Evolutionary conservation across 345 rosid genomes (phyloP).

Genomic region (Conringia planisiliqua): DNA sequence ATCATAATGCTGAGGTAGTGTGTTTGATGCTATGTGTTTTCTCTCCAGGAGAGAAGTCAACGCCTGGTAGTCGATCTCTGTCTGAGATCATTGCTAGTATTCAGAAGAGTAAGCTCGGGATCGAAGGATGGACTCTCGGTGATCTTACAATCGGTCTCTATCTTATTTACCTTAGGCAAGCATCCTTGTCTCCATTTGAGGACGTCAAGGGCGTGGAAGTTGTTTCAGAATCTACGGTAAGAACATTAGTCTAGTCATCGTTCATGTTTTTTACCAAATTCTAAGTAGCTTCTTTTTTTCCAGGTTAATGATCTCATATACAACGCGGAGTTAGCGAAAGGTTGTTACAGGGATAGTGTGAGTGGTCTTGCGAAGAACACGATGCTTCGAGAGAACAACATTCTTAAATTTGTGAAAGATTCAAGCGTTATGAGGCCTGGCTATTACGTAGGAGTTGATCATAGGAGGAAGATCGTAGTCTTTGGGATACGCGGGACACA

Average conservation of each 20-base stretch:
- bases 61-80: conserved; percentile 57
- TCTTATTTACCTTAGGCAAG: conserved; percentile 86
- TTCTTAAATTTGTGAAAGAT: conserved; percentile 68
- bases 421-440: conserved; percentile 95
- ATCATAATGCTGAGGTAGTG: neutral
- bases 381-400: conserved; percentile 75
- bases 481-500: conserved; percentile 87
- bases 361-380: conserved; percentile 58
- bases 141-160: conserved; percentile 91
- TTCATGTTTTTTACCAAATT: neutral
- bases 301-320: conserved; percentile 86
- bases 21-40: conserved; percentile 11
- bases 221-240: conserved; percentile 60
- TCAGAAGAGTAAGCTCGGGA: conserved; percentile 79
- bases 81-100: conserved; percentile 80
- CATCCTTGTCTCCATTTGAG: conserved; percentile 59
- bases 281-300: conserved; percentile 7
- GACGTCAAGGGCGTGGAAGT: conserved; percentile 71
- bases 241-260: conserved; percentile 5
- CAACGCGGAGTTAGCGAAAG: conserved; percentile 80
- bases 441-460: conserved; percentile 75
- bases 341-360: conserved; percentile 57
- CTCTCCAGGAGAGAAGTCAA: conserved; percentile 46
- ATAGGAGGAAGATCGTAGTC: conserved; percentile 65
- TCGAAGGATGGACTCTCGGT: conserved; percentile 92